phyloP scores from a whole-genome alignment of 129 eudicot species.

The Chrysanthemum seticuspe region DNA sequence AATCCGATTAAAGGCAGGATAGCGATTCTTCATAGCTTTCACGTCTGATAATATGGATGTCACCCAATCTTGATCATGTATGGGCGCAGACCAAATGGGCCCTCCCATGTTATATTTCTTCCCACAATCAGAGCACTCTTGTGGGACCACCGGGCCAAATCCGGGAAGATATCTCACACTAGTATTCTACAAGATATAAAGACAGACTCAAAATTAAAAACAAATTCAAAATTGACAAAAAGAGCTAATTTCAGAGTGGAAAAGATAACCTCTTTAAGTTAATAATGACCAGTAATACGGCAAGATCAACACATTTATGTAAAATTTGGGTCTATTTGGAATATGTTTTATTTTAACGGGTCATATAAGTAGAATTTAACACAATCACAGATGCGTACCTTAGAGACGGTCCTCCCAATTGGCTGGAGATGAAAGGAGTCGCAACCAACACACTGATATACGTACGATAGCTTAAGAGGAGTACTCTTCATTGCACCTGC shows the following conservation, averaged over 20 bases:
- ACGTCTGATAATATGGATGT: conserved; percentile 69
- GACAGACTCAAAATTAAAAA: neutral
- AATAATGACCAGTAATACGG: too few relatives aligned
- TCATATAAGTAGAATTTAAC: neutral
- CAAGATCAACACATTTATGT: too few relatives aligned
- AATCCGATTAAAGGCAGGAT: conserved; percentile 82
- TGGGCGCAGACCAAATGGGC: conserved; percentile 98
- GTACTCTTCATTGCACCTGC: conserved; percentile 98
- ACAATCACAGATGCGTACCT: conserved; percentile 46
- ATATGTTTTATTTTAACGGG: neutral
- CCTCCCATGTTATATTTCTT: conserved; percentile 91
- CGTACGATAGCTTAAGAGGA: conserved; percentile 89
- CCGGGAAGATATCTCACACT: conserved; percentile 93
- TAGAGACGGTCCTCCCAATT: conserved; percentile 83
- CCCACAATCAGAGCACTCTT: conserved; percentile 91
- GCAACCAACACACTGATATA: conserved; percentile 90
- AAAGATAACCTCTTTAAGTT: neutral
- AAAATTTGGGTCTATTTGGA: too few relatives aligned
- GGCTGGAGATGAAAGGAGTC: conserved; percentile 99
- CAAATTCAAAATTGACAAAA: conserved; percentile 18
- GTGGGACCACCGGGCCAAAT: conserved; percentile 81
- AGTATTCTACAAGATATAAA: conserved; percentile 42
- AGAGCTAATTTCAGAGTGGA: neutral
- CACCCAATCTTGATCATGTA: conserved; percentile 97
- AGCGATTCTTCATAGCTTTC: conserved; percentile 63